phyloP scores from a whole-genome alignment of 495 filamentous ascomycete species.

The Penicillium psychrofluorescens region DNA sequence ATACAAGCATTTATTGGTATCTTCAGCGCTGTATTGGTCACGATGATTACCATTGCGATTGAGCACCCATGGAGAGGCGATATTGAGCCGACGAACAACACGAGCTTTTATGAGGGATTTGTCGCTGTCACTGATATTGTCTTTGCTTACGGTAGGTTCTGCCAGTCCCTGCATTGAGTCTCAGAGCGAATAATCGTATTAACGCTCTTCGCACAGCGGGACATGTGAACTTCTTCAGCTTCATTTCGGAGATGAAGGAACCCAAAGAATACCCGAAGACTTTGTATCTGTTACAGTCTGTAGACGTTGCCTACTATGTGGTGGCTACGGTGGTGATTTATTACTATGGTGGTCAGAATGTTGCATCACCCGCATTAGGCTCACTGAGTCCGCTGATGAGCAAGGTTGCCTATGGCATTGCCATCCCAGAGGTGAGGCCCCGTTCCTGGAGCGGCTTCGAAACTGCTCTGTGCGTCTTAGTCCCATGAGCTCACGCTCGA shows the following conservation, averaged over 20 bases:
- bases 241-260: conserved; percentile 67
- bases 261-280: conserved; percentile 59
- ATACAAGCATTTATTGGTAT: background rate
- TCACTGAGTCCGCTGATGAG: no score
- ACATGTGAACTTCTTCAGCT: conserved; percentile 63
- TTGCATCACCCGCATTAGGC: no score
- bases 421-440: no score
- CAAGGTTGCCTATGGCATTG: no score
- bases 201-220: conserved; percentile 27
- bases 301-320: conserved; percentile 57
- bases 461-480: no score
- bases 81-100: background rate
- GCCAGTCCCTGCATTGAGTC: background rate
- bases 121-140: conserved; percentile 27
- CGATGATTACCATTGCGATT: no score
- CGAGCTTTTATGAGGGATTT: conserved; percentile 30
- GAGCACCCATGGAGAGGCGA: no score
- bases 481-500: no score
- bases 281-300: conserved; percentile 51
- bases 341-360: no score
- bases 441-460: no score
- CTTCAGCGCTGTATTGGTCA: background rate
- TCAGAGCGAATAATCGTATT: background rate
- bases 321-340: conserved; percentile 22
- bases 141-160: conserved; percentile 26